phyloP scores from a whole-genome alignment of 1,284 basidiomycete species.

The Melanopsichium pennsylvanicum region DNA sequence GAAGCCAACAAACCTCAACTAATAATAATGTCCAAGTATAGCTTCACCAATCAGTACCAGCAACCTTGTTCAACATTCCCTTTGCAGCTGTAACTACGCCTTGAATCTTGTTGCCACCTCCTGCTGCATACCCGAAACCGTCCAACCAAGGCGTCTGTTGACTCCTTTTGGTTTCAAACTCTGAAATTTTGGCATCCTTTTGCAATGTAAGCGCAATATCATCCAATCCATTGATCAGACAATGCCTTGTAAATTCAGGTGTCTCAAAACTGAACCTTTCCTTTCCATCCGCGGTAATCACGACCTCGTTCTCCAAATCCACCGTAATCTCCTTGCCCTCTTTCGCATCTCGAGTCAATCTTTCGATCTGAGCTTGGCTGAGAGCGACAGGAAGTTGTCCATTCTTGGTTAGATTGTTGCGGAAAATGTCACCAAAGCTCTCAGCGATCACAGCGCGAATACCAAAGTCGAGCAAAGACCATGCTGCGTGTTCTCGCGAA shows the following conservation, averaged over 20 bases:
- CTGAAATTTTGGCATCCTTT: slow-evolving; percentile 49
- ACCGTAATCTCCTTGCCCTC: slow-evolving; percentile 57
- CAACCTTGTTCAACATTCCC: slow-evolving; percentile 29
- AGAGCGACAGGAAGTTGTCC: slow-evolving; percentile 58
- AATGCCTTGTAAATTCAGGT: slow-evolving; percentile 56
- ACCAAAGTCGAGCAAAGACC: slow-evolving; percentile 63
- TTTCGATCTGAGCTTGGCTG: slow-evolving; percentile 45
- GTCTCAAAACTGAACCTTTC: slow-evolving; percentile 54
- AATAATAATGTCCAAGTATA: no score
- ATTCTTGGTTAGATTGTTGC: slow-evolving; percentile 63
- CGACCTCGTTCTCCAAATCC: slow-evolving; percentile 56
- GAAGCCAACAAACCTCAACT: no score
- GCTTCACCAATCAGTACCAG: slow-evolving; percentile 56
- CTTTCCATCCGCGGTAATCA: slow-evolving; percentile 49
- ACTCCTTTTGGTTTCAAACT: slow-evolving; percentile 50
- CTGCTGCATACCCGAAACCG: slow-evolving; percentile 48
- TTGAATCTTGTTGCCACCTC: slow-evolving; percentile 35
- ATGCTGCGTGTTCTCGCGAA: slow-evolving; percentile 62
- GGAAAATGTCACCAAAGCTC: slow-evolving; percentile 61
- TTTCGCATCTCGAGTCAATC: slow-evolving; percentile 55
- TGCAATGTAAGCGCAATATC: slow-evolving; percentile 62
- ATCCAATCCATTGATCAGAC: slow-evolving; percentile 61
- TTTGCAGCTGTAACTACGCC: slow-evolving; percentile 42
- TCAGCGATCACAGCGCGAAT: slow-evolving; percentile 61
- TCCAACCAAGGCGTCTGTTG: slow-evolving; percentile 60